Evolutionary conservation across 2,329 filamentous ascomycete genomes (phyloP).

Genomic region (Cordyceps tenuipes): DNA sequence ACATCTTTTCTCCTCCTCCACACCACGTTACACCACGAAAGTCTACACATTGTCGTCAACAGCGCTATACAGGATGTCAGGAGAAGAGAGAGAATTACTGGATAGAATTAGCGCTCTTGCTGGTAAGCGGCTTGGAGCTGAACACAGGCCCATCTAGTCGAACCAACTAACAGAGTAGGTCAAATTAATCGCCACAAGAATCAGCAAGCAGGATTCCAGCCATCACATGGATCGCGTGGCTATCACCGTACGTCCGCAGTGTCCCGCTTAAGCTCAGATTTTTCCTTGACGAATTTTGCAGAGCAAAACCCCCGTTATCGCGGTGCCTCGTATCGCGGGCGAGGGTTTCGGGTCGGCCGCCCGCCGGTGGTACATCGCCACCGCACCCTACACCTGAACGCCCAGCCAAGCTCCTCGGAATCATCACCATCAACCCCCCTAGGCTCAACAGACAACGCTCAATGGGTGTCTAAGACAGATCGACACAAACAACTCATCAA

Average conservation of each 20-base stretch:
- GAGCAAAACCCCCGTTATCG: conserved; percentile 26
- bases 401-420: conserved; percentile 25
- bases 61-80: conserved; percentile 28
- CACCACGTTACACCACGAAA: neutral
- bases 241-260: neutral
- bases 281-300: conserved; percentile 10
- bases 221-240: conserved; percentile 16
- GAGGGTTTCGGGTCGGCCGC: conserved; percentile 30
- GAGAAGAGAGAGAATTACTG: conserved; percentile 44
- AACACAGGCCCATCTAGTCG: conserved; percentile 9
- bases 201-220: conserved; percentile 39
- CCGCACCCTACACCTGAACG: conserved; percentile 57
- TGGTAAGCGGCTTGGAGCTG: conserved; percentile 26
- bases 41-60: neutral
- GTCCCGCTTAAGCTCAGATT: neutral
- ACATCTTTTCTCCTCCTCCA: neutral
- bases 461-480: conserved; percentile 65
- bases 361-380: conserved; percentile 33
- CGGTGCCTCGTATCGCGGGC: conserved; percentile 25
- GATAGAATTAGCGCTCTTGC: conserved; percentile 45
- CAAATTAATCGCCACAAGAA: conserved; percentile 76
- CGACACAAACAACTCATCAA: conserved; percentile 80
- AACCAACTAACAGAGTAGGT: conserved; percentile 38
- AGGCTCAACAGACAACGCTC: conserved; percentile 24
- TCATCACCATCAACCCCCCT: conserved; percentile 28